phyloP scores from a whole-genome alignment of 495 filamentous ascomycete species.

The Lophiostoma macrostomum region DNA sequence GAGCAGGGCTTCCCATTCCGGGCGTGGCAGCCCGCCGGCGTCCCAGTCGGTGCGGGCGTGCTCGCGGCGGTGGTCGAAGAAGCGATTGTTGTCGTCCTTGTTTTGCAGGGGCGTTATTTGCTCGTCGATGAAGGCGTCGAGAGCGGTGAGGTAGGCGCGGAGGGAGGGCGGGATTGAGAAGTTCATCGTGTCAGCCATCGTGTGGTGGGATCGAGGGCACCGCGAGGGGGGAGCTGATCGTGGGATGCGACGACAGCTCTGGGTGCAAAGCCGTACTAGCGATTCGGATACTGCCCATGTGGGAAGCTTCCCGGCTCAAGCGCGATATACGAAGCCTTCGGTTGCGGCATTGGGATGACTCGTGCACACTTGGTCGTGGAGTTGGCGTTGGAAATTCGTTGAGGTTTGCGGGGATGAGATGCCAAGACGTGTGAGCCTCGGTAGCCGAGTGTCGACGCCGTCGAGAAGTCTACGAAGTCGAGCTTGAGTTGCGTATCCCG shows the following conservation, averaged over 20 bases:
- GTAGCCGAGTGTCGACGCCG: not conserved
- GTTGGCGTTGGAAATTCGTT: conserved; percentile 4
- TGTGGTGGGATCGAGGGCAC: not conserved
- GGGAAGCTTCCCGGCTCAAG: not conserved
- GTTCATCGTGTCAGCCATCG: conserved; percentile 47
- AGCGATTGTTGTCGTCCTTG: conserved; percentile 54
- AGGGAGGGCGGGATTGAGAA: conserved; percentile 54
- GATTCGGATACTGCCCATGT: conserved; percentile 1
- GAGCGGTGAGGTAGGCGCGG: conserved; percentile 42
- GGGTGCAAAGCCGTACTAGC: not conserved
- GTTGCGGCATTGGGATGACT: conserved; percentile 18
- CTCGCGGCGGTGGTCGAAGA: conserved; percentile 61
- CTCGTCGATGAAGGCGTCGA: conserved; percentile 55
- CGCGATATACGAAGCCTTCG: conserved; percentile 6
- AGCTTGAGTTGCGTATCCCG: not conserved
- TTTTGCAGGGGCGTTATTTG: conserved; percentile 53
- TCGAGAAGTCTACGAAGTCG: not conserved
- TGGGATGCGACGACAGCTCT: too few species aligned
- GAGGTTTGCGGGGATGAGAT: conserved; percentile 18
- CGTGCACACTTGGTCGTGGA: conserved; percentile 21
- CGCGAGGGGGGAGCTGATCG: not conserved
- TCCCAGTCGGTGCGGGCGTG: conserved; percentile 56
- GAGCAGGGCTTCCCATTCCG: conserved; percentile 56
- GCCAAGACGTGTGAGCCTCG: conserved; percentile 21
- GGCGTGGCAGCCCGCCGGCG: conserved; percentile 50